phyloP scores from a whole-genome alignment of 306 rosid species.

The Lathyrus tuberosus region DNA sequence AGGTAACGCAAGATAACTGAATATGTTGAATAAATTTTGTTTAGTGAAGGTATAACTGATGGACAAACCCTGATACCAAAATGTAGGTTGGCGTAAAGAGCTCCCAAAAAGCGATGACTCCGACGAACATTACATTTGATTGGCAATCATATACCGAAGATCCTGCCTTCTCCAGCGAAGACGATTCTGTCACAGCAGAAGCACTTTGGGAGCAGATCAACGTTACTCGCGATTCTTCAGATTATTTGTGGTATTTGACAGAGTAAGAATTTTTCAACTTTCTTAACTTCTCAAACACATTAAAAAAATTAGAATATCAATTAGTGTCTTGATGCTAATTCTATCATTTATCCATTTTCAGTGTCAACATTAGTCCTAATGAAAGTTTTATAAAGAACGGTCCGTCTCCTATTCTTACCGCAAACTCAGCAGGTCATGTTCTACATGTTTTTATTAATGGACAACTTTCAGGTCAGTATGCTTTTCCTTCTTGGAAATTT shows the following conservation, averaged over 20 bases:
- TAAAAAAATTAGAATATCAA: conserved; percentile 4
- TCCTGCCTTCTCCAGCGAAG: conserved; percentile 51
- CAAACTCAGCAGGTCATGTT: conserved; percentile 73
- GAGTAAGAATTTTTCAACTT: conserved; percentile 57
- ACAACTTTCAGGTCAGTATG: conserved; percentile 60
- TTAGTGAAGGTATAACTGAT: background rate
- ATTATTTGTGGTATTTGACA: conserved; percentile 89
- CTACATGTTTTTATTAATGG: conserved; percentile 81
- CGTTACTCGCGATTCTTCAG: conserved; percentile 69
- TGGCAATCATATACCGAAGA: conserved; percentile 76
- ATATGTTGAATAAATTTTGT: background rate
- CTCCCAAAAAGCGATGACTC: conserved; percentile 42
- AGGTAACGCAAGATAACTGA: conserved; percentile 48
- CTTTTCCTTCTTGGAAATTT: conserved; percentile 1
- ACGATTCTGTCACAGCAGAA: conserved; percentile 45
- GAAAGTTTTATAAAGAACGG: conserved; percentile 67
- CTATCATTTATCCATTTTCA: conserved; percentile 22
- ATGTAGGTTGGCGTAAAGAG: conserved; percentile 63
- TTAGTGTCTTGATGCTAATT: conserved; percentile 6
- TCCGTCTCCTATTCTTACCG: conserved; percentile 61
- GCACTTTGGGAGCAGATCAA: conserved; percentile 83
- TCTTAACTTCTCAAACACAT: conserved; percentile 14
- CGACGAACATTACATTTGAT: conserved; percentile 40
- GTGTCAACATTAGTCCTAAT: conserved; percentile 62
- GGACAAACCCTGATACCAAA: background rate